phyloP scores from a whole-genome alignment of 1,139 yeast genomes.

The Debaryomyces singareniensis region DNA sequence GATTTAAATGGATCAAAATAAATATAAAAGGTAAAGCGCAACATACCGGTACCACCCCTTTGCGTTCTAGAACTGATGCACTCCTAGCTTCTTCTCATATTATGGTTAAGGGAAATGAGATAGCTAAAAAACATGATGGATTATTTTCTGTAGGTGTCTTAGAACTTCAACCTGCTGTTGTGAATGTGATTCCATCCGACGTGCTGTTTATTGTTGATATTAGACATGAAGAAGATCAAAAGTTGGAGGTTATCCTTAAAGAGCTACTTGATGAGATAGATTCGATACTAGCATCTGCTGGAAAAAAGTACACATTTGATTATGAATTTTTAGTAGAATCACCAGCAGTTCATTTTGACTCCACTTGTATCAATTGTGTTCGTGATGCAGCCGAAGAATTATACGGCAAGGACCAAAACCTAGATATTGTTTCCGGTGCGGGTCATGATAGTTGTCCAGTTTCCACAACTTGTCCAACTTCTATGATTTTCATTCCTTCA shows the following conservation, averaged over 20 bases:
- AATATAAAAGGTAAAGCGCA: constrained; percentile 54
- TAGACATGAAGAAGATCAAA: constrained; percentile 48
- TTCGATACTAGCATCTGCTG: constrained; percentile 4
- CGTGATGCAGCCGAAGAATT: constrained; percentile 43
- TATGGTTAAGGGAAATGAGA: constrained; percentile 49
- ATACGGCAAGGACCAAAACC: constrained; percentile 36
- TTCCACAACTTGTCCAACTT: constrained; percentile 52
- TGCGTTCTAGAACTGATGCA: constrained; percentile 56
- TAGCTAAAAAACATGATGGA: constrained; percentile 48
- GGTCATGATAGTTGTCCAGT: constrained; percentile 70
- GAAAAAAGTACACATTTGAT: constrained; percentile 18
- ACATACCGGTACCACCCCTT: constrained; percentile 75
- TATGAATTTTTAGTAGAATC: constrained; percentile 39
- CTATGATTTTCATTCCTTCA: constrained; percentile 72
- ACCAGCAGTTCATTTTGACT: constrained; percentile 52
- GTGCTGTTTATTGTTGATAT: constrained; percentile 54
- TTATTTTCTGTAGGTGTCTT: constrained; percentile 56
- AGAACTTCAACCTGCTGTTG: constrained; percentile 50
- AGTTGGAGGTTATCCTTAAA: constrained; percentile 29
- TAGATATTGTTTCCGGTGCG: constrained; percentile 58
- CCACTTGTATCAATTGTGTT: constrained; percentile 45
- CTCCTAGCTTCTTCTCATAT: constrained; percentile 51
- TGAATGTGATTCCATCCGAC: constrained; percentile 60
- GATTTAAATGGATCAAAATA: constrained; percentile 55
- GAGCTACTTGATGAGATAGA: constrained; percentile 33